Base-by-base conservation (phyloP, 1,139 yeast species). In the Wickerhamiella infanticola region DNA sequence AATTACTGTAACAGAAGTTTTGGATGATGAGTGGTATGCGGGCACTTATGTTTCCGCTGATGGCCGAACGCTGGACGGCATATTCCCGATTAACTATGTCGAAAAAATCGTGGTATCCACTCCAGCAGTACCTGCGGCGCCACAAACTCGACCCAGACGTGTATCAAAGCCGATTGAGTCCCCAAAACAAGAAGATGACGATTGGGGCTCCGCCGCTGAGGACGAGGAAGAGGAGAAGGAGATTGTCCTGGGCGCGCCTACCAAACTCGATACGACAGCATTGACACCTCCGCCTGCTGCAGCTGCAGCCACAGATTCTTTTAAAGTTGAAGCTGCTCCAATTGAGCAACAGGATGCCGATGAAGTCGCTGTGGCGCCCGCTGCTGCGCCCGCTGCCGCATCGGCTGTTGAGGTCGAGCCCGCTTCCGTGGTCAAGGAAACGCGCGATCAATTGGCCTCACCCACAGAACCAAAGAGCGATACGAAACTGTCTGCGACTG, bases 61-160 rank as follows among this genome's bases (percentile, higher is more conserved):
- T 29, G 74, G 74, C 8, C 54, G 51, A 9, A 46, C 55, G 8
- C 63, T 66, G 47, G 62, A 72, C 36, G 98, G 98, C 6, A 80
- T 88, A 68, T 90, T 90, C 56, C 98, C 98, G 5, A 77, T 75
- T 61, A 79, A 77, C 59, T 90, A 84, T 66, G 97, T 90, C 4
- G 77, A 76, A 50, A 37, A 42, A 6, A 33, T 29, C 31, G 39
- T 23, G 24, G 11, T 13, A 26, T 8, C 41, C n/a, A 31, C 24
- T 13, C 26, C 42, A 13, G 24, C 24, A 13, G 33, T 24, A 8
- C 9, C 38, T 8, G 33, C 43, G 3, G 46, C 29, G 24, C 49
- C 41, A 47, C 44, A 43, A 24, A 27, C 56, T 56, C 5, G 42
- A 48, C 4, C 54, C 56, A 23, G 43, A 57, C 5, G 50, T 56